Base-by-base conservation (phyloP, 345 rosid species). In the Excoecaria cochinchinensis region DNA sequence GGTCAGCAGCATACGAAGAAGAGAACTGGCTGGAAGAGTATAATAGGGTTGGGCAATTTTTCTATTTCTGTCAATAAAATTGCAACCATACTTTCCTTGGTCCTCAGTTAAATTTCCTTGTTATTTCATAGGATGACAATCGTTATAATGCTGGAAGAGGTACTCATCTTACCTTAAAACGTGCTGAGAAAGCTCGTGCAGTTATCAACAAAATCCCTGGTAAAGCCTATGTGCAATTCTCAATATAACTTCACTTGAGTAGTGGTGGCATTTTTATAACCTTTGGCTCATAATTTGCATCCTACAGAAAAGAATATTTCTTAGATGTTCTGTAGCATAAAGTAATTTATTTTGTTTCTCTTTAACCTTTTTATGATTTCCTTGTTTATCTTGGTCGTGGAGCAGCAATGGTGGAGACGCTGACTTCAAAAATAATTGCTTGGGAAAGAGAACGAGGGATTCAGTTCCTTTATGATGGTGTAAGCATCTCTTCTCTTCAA, bases 11-110 rank as follows among this genome's bases (percentile, higher is more conserved):
- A 31, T 84, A 92, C 69, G 91, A 86, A 82, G 95, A 89, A 81
- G 97, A 92, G 78, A 78, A 82, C 24, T 92, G 97, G 97, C 87
- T 92, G 8, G 93, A 90, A 69, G 92, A 92, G 72, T 90, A 92
- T 84, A 90, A 84, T 78, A 81, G 91, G 79, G 97, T 89, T 67
- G 78, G 63, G 60, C 50, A 53, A 59, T 40, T 67, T 40, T 59
- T 52, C 60, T 64, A 50, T 39, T 16, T 16, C 19, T 47, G 6
- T 46, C 36, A 24, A 74, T 53, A 19, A 1, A 8, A 55, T 38
- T 8, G n/a, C 11, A 24, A 12, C 65, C 61, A 31, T 19, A 60
- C 42, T 25, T 50, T 59, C 36, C 47, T 13, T 22, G 64, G 59
- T 51, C 56, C 64, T 80, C 70, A 62, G 22, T 67, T 67, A 42